Evolutionary conservation across 345 rosid genomes (phyloP).

Genomic region (Anastatica hierochuntica): DNA sequence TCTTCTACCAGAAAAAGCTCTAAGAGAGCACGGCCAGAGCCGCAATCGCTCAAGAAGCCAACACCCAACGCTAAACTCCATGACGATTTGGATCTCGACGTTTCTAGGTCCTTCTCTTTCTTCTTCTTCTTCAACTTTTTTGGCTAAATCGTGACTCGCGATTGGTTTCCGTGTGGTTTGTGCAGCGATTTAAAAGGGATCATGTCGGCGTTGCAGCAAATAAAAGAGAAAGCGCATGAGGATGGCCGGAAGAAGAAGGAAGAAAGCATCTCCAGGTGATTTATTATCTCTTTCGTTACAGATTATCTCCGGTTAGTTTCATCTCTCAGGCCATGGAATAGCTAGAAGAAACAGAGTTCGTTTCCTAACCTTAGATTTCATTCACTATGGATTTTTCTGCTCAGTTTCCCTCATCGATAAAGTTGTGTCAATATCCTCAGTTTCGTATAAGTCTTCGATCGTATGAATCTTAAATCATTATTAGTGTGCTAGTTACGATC

Average conservation of each 20-base stretch:
- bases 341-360: background rate
- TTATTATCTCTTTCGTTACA: background rate
- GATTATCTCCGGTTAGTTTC: background rate
- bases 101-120: constrained; percentile 40
- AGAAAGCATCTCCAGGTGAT: constrained; percentile 73
- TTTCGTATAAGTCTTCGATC: background rate
- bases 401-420: too few species aligned
- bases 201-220: constrained; percentile 72
- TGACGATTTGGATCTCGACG: constrained; percentile 52
- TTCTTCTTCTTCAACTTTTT: background rate
- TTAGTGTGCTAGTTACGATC: background rate
- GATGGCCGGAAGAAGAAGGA: constrained; percentile 82
- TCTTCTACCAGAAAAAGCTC: constrained; percentile 20
- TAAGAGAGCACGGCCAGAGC: constrained; percentile 25
- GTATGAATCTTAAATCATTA: background rate
- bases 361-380: background rate
- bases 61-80: constrained; percentile 29
- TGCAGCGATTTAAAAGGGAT: constrained; percentile 74
- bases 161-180: constrained; percentile 7
- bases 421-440: too few species aligned
- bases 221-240: constrained; percentile 63
- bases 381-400: too few species aligned
- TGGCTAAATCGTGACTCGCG: background rate
- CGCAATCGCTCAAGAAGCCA: constrained; percentile 30
- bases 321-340: background rate